Evolutionary conservation across 2,329 filamentous ascomycete genomes (phyloP), one percentile per base, ranked within the genome.

Genomic region (Xylariaceae sp.): DNA sequence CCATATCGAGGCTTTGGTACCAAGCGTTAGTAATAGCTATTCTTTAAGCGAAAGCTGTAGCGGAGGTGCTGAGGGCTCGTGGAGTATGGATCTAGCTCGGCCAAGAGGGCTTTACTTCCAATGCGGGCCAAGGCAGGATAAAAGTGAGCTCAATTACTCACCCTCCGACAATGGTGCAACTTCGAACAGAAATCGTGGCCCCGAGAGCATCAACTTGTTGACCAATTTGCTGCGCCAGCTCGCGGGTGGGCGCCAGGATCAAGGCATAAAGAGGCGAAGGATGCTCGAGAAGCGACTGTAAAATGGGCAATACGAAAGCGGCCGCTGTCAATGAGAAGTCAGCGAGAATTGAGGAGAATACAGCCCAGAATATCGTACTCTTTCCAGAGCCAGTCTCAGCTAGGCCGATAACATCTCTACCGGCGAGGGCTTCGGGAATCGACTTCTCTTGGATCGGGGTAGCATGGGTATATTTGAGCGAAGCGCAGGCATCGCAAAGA

Each of bases 381-480:
- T 97, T 99, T 72, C 94, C 94, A 67, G 86, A 91, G 63, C 94
- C 94, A 0, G 94, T 99, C 73, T 99, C 92, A 30, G 94, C 94
- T 48, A 97, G 79, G 40, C 92, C 94, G 63, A 99, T 96, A 32
- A 97, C 78, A 70, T 97, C 94, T 65, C 90, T 83, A 49, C 87
- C 85, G 65, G 88, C 73, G 3, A 96, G 78, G 34, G 92, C 92
- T 48, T 80, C 70, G 4, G 92, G 92, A 63, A 97, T 95, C 0
- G 91, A 81, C 70, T 95, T 82, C 48, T 80, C 80, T 71, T 96
- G 94, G 60, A 99, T 97, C 0, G 92, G 87, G 1, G 92, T 99
- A 0, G 94, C 89, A 26, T 80, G 73, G 65, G 87, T 95, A 79
- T 91, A 99, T 58, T 88, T 87, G 49, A 97, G 80, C 0, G 82